Conservation (phyloP, 805 yeast species). For the Schwanniomyces pseudopolymorphus region DNA sequence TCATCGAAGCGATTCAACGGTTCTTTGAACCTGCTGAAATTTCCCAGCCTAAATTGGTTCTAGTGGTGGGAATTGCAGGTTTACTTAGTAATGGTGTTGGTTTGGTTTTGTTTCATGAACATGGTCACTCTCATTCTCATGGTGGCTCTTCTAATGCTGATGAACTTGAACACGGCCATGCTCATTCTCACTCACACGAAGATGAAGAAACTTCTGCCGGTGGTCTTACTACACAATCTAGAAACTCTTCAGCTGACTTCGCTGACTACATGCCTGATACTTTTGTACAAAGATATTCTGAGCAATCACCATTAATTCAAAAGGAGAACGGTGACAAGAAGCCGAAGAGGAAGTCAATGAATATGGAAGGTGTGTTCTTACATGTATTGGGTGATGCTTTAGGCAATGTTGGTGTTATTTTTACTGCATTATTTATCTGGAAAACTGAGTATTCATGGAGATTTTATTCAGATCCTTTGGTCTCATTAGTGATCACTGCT, state of each 20-base stretch:
- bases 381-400: constrained; percentile 96
- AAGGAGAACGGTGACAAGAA: constrained; percentile 7
- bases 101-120: constrained; percentile 81
- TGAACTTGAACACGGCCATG: constrained; percentile 30
- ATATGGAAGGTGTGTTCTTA: constrained; percentile 95
- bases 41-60: constrained; percentile 76
- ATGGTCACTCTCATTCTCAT: constrained; percentile 50
- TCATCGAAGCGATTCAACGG: constrained; percentile 90
- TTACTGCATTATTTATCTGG: constrained; percentile 91
- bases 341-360: constrained; percentile 60
- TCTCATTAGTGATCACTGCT: constrained; percentile 80
- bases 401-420: constrained; percentile 91
- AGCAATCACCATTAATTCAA: constrained; percentile 33
- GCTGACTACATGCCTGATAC: constrained; percentile 45
- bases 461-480: constrained; percentile 80
- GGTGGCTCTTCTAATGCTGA: constrained; percentile 50
- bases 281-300: constrained; percentile 43
- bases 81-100: constrained; percentile 81
- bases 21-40: constrained; percentile 77
- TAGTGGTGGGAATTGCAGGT: constrained; percentile 83
- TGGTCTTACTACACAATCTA: neutral
- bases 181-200: neutral
- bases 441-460: constrained; percentile 88
- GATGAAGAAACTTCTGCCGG: neutral
- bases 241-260: constrained; percentile 25